These are phyloP conservation scores for Tricholoma matsutake DNA, from an alignment of 768 basidiomycete species.

Conservation along the genomic window DNA sequence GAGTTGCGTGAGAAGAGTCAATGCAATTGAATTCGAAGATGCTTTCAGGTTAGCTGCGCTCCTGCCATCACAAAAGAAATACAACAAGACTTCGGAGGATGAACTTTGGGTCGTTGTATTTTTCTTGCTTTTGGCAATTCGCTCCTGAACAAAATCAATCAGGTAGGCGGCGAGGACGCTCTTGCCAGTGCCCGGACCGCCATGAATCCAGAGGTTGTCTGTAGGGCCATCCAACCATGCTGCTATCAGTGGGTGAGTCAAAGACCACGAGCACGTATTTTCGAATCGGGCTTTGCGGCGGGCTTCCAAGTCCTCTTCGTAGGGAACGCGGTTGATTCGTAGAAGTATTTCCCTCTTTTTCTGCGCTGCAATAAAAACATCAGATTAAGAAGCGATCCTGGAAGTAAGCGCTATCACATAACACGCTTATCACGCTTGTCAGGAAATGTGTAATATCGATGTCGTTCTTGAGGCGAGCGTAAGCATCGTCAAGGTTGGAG, in stretches of 20 bases:
- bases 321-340: neutral
- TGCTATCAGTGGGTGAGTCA: neutral
- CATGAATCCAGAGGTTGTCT: constrained; percentile 1
- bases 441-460: neutral
- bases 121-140: neutral
- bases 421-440: neutral
- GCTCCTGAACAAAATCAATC: neutral
- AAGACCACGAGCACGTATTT: neutral
- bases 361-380: neutral
- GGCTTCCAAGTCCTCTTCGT: neutral
- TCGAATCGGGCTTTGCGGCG: neutral
- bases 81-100: neutral
- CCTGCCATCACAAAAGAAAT: neutral
- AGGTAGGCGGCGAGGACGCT: neutral
- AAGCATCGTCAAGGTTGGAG: neutral
- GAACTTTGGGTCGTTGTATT: neutral
- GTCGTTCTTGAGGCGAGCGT: neutral
- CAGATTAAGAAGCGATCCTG: neutral
- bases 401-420: neutral
- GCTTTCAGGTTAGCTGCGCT: neutral
- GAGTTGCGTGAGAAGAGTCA: neutral
- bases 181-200: constrained; percentile 2
- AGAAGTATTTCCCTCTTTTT: neutral
- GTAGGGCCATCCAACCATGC: neutral
- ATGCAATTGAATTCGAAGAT: neutral